Conservation (phyloP, 441 rosid species). For the Corymbia citriodora region DNA sequence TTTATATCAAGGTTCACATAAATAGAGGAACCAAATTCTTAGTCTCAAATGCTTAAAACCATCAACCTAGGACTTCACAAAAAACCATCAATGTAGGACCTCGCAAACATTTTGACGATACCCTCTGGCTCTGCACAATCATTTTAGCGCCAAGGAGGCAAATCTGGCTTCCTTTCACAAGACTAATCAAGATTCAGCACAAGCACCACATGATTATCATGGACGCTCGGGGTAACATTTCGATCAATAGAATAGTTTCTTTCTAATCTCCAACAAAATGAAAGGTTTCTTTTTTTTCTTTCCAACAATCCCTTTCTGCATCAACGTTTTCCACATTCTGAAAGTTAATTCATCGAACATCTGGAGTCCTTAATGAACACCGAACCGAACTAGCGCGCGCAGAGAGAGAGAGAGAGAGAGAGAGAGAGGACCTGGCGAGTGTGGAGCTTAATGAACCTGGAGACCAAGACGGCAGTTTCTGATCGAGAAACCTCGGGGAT, state of each 20-base stretch:
- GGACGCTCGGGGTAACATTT: not conserved
- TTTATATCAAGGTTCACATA: not conserved
- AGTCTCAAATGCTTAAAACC: not conserved
- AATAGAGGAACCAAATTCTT: not conserved
- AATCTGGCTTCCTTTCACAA: not conserved
- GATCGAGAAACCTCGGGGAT: conserved; percentile 28
- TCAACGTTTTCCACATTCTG: not conserved
- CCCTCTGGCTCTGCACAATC: not conserved
- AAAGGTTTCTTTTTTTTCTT: not conserved
- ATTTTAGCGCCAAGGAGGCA: not conserved
- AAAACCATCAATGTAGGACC: not conserved
- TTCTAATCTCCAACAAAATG: not conserved
- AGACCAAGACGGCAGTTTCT: conserved; percentile 26
- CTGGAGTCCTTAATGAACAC: not conserved
- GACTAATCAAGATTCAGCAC: not conserved
- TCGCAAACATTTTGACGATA: not conserved
- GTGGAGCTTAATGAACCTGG: conserved; percentile 47
- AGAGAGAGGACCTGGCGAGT: conserved; percentile 29
- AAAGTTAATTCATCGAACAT: not conserved
- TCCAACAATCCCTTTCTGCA: not conserved
- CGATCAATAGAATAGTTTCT: not conserved
- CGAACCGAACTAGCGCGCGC: not conserved
- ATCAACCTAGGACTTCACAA: not conserved
- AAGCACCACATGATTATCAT: not conserved
- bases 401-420: not conserved